Evolutionary conservation across 148 eudicot species (phyloP).

Genomic region (Polygonum maritimum): DNA sequence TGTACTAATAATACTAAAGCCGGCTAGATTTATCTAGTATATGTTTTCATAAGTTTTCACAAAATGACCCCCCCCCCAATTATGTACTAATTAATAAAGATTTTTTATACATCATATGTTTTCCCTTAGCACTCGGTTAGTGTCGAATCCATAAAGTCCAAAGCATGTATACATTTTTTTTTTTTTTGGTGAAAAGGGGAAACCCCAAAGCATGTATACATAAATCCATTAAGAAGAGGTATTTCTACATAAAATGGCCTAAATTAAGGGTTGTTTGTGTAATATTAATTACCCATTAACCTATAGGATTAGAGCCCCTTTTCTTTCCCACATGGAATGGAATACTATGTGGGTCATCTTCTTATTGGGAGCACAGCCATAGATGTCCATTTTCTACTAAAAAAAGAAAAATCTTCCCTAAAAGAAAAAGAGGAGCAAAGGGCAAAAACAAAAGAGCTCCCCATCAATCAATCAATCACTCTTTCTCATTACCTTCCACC

Average conservation of each 20-base stretch:
- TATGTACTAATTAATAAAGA: too few species aligned
- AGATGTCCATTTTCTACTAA: background rate
- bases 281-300: background rate
- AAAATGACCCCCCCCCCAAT: too few species aligned
- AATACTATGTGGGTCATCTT: background rate
- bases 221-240: background rate
- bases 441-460: background rate
- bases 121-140: too few species aligned
- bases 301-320: background rate
- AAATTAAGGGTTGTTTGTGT: background rate
- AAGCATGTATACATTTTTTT: background rate
- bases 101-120: too few species aligned
- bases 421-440: background rate
- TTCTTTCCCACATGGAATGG: background rate
- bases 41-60: too few species aligned
- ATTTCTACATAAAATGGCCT: background rate
- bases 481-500: background rate
- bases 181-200: too few species aligned
- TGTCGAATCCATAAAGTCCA: background rate
- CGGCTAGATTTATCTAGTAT: too few species aligned
- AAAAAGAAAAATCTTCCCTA: background rate
- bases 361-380: constrained; percentile 6
- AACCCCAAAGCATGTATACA: background rate
- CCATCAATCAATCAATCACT: background rate
- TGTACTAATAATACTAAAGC: too few species aligned